A percentile compares a stretch with the other conserved stretches of the same genome.
Conservation (phyloP, 2,329 filamentous ascomycete species). For the Alternaria alternata region DNA sequence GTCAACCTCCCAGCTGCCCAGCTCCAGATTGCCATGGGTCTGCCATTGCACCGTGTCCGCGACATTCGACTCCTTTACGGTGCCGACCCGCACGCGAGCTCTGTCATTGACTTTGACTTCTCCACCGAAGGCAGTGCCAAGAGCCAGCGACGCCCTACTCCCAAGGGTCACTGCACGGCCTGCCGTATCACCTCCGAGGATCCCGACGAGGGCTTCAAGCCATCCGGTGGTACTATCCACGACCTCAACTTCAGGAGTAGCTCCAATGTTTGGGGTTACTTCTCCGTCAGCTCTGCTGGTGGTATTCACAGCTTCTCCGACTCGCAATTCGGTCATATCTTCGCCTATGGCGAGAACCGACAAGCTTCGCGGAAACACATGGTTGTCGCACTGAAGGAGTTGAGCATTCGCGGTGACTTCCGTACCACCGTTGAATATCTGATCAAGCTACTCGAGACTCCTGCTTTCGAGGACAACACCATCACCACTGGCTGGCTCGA, state of each 20-base stretch:
- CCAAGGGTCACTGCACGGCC: conserved; percentile 96
- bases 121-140: conserved; percentile 82
- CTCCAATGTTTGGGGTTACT: conserved; percentile 99
- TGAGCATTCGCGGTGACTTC: conserved; percentile 99
- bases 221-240: conserved; percentile 98
- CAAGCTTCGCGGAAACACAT: conserved; percentile 97
- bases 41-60: conserved; percentile 91
- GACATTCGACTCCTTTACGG: conserved; percentile 97
- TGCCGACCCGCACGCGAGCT: conserved; percentile 85
- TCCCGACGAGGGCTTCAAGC: conserved; percentile 99
- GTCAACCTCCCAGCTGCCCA: conserved; percentile 97
- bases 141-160: conserved; percentile 86
- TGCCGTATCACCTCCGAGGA: conserved; percentile 99
- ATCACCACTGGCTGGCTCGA: conserved; percentile 99
- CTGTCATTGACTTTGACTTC: conserved; percentile 96
- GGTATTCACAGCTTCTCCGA: conserved; percentile 99
- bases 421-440: conserved; percentile 98
- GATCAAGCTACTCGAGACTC: conserved; percentile 97
- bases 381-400: conserved; percentile 96
- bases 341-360: conserved; percentile 97
- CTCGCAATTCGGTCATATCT: conserved; percentile 98
- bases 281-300: conserved; percentile 95
- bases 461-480: conserved; percentile 98
- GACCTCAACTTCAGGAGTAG: conserved; percentile 98
- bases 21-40: conserved; percentile 98